phyloP scores from a whole-genome alignment of 345 rosid species.

The Brassica napus region Da-Ae NC_063440.1:13866001-13866500 shows the following conservation, averaged over 20 bases:
- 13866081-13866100: background rate
- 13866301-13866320: conserved; percentile 27
- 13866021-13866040: conserved; percentile 9
- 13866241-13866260: conserved; percentile 31
- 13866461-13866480: conserved; percentile 35
- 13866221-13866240: background rate
- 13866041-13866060: conserved; percentile 17
- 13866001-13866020: conserved; percentile 25
- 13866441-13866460: background rate
- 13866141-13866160: background rate
- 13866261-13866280: background rate
- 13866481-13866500: conserved; percentile 69
- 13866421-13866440: background rate
- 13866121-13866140: background rate
- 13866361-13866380: conserved; percentile 22
- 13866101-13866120: background rate
- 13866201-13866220: background rate
- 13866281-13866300: background rate
- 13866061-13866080: conserved; percentile 1
- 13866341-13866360: background rate
- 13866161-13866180: background rate
- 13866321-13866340: conserved; percentile 11
- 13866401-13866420: conserved; percentile 38
- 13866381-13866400: conserved; percentile 48
- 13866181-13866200: conserved; percentile 12